Conservation (phyloP, 306 rosid species). For the Trifolium fragiferum region DNA sequence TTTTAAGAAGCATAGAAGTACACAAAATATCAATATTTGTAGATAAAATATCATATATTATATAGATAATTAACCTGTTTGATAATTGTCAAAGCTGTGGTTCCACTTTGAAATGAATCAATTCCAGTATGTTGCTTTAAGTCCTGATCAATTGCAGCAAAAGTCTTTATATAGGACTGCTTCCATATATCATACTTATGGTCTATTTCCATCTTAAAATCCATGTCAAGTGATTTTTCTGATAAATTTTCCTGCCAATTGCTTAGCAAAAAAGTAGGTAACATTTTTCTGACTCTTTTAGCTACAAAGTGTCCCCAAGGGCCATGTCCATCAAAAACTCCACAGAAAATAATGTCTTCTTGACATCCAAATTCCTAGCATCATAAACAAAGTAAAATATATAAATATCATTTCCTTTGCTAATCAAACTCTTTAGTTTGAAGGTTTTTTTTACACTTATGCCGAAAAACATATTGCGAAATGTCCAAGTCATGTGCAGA, state of each 20-base stretch:
- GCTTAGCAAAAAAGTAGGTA: conserved; percentile 64
- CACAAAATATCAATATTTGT: background rate
- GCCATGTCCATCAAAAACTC: conserved; percentile 90
- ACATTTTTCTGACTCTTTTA: conserved; percentile 63
- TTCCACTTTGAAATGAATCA: conserved; percentile 72
- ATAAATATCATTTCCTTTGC: too few species aligned
- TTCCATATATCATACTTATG: conserved; percentile 66
- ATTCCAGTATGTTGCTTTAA: conserved; percentile 66
- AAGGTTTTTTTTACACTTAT: background rate
- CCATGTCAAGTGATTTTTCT: conserved; percentile 53
- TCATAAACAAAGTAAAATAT: conserved; percentile 31
- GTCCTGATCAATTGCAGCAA: conserved; percentile 67
- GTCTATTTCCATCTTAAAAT: conserved; percentile 55
- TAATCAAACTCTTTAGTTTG: too few species aligned
- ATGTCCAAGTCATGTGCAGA: background rate
- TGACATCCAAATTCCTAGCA: conserved; percentile 79
- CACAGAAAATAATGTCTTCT: conserved; percentile 80
- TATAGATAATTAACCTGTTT: conserved; percentile 65
- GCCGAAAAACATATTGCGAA: background rate
- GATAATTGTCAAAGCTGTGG: conserved; percentile 76
- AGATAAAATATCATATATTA: background rate
- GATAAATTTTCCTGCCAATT: conserved; percentile 70
- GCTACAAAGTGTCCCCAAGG: conserved; percentile 85
- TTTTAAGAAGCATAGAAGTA: too few species aligned
- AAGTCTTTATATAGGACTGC: conserved; percentile 68